These are phyloP conservation scores for Botryosphaeria dothidea DNA, from an alignment of 2,329 filamentous ascomycete species.

Conservation along the genomic window DNA sequence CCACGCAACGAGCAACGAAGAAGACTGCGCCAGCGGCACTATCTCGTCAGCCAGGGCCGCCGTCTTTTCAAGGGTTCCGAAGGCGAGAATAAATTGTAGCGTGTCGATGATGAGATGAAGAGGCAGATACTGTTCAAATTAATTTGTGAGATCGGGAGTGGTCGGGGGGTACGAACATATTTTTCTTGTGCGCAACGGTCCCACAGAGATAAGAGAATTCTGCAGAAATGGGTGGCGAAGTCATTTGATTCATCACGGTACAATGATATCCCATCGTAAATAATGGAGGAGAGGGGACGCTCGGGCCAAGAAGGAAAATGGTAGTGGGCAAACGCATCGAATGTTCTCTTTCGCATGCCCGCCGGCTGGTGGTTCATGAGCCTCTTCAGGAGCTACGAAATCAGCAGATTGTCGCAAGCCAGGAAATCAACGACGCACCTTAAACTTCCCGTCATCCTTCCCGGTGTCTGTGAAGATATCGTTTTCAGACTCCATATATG, in stretches of 20 bases:
- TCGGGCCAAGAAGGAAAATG: slow-evolving; percentile 64
- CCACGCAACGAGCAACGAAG: background rate
- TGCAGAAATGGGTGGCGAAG: slow-evolving; percentile 65
- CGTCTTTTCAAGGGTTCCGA: slow-evolving; percentile 61
- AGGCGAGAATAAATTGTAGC: slow-evolving; percentile 63
- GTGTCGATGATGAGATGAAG: slow-evolving; percentile 67
- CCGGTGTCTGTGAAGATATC: slow-evolving; percentile 38
- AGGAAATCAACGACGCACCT: slow-evolving; percentile 21
- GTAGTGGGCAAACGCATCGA: slow-evolving; percentile 68
- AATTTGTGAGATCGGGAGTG: slow-evolving; percentile 1
- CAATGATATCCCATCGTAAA: slow-evolving; percentile 66
- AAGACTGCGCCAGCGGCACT: slow-evolving; percentile 43
- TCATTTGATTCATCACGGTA: slow-evolving; percentile 49
- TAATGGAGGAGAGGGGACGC: slow-evolving; percentile 64
- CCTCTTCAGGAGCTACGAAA: slow-evolving; percentile 53
- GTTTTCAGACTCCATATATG: background rate
- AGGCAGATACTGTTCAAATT: slow-evolving; percentile 55
- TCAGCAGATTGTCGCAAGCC: background rate
- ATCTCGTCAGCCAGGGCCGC: slow-evolving; percentile 61
- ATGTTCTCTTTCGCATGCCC: slow-evolving; percentile 59
- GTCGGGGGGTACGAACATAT: slow-evolving; percentile 35
- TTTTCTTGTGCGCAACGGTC: slow-evolving; percentile 64
- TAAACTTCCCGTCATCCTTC: slow-evolving; percentile 40
- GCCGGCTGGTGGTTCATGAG: slow-evolving; percentile 63
- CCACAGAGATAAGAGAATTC: slow-evolving; percentile 68